Conservation (phyloP, 352 stramenopile genomes). For the Pythium plurisporium region DNA sequence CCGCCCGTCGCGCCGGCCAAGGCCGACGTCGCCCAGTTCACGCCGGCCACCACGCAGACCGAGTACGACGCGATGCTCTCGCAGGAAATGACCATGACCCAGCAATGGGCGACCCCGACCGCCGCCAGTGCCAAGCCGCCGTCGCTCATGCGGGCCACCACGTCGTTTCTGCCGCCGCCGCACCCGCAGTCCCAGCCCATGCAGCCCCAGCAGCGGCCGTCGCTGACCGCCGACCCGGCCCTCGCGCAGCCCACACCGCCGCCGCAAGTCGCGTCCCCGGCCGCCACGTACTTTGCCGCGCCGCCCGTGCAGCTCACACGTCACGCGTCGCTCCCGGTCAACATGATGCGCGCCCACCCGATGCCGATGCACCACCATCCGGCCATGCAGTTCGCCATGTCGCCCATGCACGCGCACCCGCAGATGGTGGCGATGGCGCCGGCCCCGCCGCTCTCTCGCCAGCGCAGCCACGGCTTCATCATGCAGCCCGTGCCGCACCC, state of each 20-base stretch:
- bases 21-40: conserved; percentile 19
- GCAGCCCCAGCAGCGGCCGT: conserved; percentile 13
- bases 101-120: conserved; percentile 38
- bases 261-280: conserved; percentile 6
- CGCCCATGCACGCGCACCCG: conserved; percentile 5
- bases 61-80: conserved; percentile 51
- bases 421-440: conserved; percentile 18
- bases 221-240: too few species aligned
- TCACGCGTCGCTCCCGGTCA: conserved; percentile 59
- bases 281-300: conserved; percentile 29
- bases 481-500: conserved; percentile 32
- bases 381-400: conserved; percentile 32
- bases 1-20: conserved; percentile 3
- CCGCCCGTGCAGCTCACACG: conserved; percentile 60
- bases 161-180: conserved; percentile 18
- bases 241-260: too few species aligned
- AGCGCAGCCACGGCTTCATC: conserved; percentile 66
- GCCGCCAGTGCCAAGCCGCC: conserved; percentile 10
- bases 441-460: conserved; percentile 43
- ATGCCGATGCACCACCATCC: conserved; percentile 21
- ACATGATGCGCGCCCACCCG: conserved; percentile 35
- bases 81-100: conserved; percentile 59
- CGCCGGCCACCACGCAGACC: conserved; percentile 11
- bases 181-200: conserved; percentile 1
- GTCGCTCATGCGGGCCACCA: conserved; percentile 10